Evolutionary conservation across 1,284 basidiomycete species (phyloP).

Genomic region (Ustilago tritici): DNA sequence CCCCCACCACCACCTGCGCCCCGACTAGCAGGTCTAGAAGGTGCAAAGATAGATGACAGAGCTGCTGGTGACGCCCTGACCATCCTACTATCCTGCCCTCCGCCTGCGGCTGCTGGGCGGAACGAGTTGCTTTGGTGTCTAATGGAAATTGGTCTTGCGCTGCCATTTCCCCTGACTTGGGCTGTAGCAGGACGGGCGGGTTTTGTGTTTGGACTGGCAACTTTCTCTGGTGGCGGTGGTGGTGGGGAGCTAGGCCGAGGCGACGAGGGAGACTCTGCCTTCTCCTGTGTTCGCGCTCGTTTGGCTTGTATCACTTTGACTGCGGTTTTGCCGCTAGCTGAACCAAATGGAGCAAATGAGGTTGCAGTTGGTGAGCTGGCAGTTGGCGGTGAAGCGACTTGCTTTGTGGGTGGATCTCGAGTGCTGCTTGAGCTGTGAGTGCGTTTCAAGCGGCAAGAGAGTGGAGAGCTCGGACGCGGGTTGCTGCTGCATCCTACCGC

Average conservation of each 20-base stretch:
- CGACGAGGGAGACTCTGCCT: background rate
- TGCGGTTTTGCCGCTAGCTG: background rate
- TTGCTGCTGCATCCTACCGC: constrained; percentile 11
- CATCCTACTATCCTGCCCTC: background rate
- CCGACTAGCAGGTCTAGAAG: constrained; percentile 1
- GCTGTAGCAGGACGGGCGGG: background rate
- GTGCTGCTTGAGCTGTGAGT: constrained; percentile 7
- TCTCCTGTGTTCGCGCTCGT: constrained; percentile 12
- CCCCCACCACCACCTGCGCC: background rate
- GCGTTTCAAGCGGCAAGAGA: constrained; percentile 14
- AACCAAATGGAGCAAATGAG: constrained; percentile 2
- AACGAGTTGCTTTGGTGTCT: constrained; percentile 6
- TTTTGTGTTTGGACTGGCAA: background rate
- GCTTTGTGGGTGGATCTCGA: background rate
- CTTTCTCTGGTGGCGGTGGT: background rate
- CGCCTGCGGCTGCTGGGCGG: background rate
- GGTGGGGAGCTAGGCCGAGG: constrained; percentile 7
- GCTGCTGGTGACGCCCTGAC: constrained; percentile 35
- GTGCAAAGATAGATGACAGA: constrained; percentile 42
- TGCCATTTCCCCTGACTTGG: background rate
- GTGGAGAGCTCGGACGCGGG: constrained; percentile 4
- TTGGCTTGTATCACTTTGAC: constrained; percentile 30
- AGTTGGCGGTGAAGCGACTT: constrained; percentile 4
- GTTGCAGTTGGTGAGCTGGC: constrained; percentile 3
- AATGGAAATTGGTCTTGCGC: background rate